phyloP scores from a whole-genome alignment of 148 eudicot species.

The Rhododendron ferrugineum region DNA sequence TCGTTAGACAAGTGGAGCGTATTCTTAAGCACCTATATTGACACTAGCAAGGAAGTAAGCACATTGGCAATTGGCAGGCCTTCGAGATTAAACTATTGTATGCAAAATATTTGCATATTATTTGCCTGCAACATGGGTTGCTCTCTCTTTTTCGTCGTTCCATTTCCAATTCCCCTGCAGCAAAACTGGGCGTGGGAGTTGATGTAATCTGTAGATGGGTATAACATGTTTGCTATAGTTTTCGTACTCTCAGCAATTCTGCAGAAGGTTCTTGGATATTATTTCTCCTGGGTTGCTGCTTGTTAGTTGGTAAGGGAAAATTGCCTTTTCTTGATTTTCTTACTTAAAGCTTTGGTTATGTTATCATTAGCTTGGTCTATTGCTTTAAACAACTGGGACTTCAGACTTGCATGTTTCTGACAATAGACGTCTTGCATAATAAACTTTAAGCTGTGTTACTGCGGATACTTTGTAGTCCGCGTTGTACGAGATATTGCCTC shows the following conservation, averaged over 20 bases:
- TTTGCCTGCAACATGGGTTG: conserved; percentile 18
- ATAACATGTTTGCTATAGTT: conserved; percentile 48
- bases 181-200: conserved; percentile 48
- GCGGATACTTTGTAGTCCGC: conserved; percentile 14
- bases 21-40: background rate
- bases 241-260: conserved; percentile 55
- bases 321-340: conserved; percentile 46
- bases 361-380: conserved; percentile 14
- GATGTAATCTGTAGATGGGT: conserved; percentile 46
- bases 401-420: background rate
- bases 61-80: conserved; percentile 4
- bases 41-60: conserved; percentile 5
- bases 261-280: conserved; percentile 59
- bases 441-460: conserved; percentile 22
- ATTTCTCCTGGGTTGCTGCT: conserved; percentile 70
- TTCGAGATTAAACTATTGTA: conserved; percentile 10
- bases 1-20: background rate
- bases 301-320: conserved; percentile 72
- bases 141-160: conserved; percentile 19
- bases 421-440: background rate
- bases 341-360: conserved; percentile 20
- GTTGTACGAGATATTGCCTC: conserved; percentile 27
- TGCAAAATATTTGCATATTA: background rate
- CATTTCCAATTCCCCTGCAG: conserved; percentile 36
- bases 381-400: conserved; percentile 7